phyloP scores from a whole-genome alignment of 169 alveolate genomes.

The Neospora caninum region DNA sequence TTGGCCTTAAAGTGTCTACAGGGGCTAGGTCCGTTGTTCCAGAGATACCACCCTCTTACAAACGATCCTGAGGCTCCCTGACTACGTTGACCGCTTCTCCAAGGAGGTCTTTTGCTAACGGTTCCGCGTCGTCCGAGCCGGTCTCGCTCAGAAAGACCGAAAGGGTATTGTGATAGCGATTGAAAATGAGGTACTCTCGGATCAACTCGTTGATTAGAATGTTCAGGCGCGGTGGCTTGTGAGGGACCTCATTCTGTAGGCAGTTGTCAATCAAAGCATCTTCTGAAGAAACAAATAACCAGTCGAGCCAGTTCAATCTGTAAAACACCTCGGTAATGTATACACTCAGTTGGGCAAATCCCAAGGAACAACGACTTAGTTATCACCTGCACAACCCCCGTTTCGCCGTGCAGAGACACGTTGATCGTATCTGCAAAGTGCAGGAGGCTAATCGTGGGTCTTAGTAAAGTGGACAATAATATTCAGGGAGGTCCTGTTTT shows the following conservation, averaged over 20 bases:
- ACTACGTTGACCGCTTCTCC: neutral
- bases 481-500: no score
- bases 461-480: no score
- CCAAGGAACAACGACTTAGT: neutral
- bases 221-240: neutral
- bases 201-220: constrained; percentile 26
- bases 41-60: neutral
- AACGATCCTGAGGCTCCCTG: neutral
- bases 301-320: neutral
- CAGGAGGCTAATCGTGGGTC: no score
- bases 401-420: no score
- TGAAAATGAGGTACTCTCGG: constrained; percentile 41
- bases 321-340: neutral
- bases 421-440: no score
- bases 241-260: constrained; percentile 4
- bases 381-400: neutral
- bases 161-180: constrained; percentile 39
- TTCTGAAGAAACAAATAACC: neutral
- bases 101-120: neutral
- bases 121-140: neutral
- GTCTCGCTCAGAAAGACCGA: constrained; percentile 49
- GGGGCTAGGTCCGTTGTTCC: no score
- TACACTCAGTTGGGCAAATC: neutral
- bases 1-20: no score
- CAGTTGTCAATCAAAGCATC: neutral